phyloP scores from a whole-genome alignment of 345 rosid species.

The Eucalyptus victrix region DNA sequence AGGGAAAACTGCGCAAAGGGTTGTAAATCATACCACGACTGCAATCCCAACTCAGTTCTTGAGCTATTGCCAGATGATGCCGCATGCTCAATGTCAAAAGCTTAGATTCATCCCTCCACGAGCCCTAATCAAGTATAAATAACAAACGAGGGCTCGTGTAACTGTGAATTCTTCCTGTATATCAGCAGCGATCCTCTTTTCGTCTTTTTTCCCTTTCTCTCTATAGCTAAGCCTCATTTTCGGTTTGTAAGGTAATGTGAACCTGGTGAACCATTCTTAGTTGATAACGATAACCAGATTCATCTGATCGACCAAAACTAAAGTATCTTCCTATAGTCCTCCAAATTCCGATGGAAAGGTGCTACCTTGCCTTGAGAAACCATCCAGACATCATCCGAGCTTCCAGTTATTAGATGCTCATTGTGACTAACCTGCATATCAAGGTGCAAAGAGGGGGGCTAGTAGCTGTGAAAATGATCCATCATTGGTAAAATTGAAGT shows the following conservation, averaged over 20 bases:
- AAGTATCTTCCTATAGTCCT: neutral
- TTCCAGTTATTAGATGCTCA: neutral
- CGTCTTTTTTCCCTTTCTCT: neutral
- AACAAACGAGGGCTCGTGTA: no score
- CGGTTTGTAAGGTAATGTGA: neutral
- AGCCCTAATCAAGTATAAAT: no score
- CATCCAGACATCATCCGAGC: neutral
- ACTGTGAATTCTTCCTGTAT: neutral
- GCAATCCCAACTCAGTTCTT: no score
- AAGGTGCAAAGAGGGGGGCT: neutral
- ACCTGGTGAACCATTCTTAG: neutral
- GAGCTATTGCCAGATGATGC: neutral
- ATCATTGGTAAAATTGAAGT: neutral
- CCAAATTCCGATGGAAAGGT: neutral
- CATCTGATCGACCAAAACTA: neutral
- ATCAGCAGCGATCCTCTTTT: neutral
- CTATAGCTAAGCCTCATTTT: neutral
- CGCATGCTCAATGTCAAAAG: no score
- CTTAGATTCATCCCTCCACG: neutral
- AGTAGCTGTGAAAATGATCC: neutral
- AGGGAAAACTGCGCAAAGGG: no score
- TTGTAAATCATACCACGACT: no score
- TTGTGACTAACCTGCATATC: neutral
- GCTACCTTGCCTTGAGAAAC: neutral
- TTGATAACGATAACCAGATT: neutral